These are phyloP conservation scores for Hypomyces rosellus DNA, from an alignment of 2,329 filamentous ascomycete genomes.

Conservation along the genomic window DNA sequence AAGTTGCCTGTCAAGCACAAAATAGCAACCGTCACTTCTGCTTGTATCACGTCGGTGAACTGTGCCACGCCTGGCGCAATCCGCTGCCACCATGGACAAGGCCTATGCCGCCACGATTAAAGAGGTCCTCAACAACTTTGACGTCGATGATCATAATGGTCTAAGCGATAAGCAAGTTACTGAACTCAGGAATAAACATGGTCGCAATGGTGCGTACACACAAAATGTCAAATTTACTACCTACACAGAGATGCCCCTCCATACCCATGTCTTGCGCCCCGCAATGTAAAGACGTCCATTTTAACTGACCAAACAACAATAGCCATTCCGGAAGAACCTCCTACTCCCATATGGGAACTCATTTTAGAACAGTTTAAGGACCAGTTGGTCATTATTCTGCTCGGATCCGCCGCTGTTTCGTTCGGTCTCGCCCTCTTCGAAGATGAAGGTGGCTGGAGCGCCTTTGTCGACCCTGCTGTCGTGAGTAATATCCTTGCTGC, in stretches of 20 bases:
- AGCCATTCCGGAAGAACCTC: constrained; percentile 77
- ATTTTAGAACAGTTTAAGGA: constrained; percentile 99
- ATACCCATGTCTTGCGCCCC: neutral
- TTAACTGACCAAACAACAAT: constrained; percentile 9
- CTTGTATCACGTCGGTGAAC: constrained; percentile 2
- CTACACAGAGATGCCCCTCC: neutral
- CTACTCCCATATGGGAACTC: constrained; percentile 92
- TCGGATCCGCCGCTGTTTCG: constrained; percentile 87
- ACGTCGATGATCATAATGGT: constrained; percentile 48
- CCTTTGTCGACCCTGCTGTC: constrained; percentile 92
- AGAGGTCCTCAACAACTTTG: constrained; percentile 54
- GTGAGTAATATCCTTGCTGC: constrained; percentile 48
- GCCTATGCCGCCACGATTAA: constrained; percentile 53
- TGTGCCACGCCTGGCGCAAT: constrained; percentile 11
- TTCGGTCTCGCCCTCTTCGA: constrained; percentile 92
- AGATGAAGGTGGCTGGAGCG: constrained; percentile 88
- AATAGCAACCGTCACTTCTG: neutral
- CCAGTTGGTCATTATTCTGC: constrained; percentile 89
- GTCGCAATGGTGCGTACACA: constrained; percentile 55
- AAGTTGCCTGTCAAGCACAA: no score
- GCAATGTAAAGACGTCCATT: neutral
- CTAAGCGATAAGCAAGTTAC: constrained; percentile 54
- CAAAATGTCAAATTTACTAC: neutral
- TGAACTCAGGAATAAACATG: constrained; percentile 51
- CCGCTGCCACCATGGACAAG: constrained; percentile 48